Base-by-base conservation (phyloP, 2,329 filamentous ascomycete genomes). In the Orbilia quercus region DNA sequence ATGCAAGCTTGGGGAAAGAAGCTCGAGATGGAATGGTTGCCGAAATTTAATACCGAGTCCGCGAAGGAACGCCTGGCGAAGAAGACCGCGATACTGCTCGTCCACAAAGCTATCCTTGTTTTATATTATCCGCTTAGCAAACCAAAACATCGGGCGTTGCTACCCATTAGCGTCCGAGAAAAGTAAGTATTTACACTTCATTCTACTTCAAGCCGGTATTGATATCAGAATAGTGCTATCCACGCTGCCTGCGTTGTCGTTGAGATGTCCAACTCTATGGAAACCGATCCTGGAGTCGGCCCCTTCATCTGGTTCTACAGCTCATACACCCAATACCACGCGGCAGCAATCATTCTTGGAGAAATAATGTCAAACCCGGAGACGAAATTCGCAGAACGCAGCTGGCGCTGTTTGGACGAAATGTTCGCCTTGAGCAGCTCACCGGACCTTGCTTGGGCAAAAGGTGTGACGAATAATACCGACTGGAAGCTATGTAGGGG, bases 1-100 rank as follows among this genome's bases (percentile, higher is more conserved):
- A 73, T 73, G 69, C 69, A 73, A 38, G 54, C 60, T 25, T 73
- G 69, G 69, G 69, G 69, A 12, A 73, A 73, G 40, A 73, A 73
- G 22, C 34, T 73, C 14, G 69, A 73, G 47, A 42, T 62, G 45
- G 69, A 73, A 28, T 73, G 69, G 69, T 25, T 73, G 6, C 69
- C 69, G 11, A 73, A 73, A 14, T 73, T 73, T 16, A 66, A 73
- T 16, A 73, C 36, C 47, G 45, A 73, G 34, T 55, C 60, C 6
- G 54, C 47, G 7, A 73, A 73, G 48, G 69, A 73, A 28, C 47
- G 69, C 11, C 40, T 73, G 7, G 60, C 69, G 6, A 73, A 73
- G 60, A 73, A 73, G 36, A 73, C 69, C 1, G 69, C 69, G 5
- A 60, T 73, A 40, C 25, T 73, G n/a, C 55, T 73, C 6, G 48